Evolutionary conservation across 176 grass and related monocot species (phyloP), one percentile per base, ranked within the genome.

Genomic region (Saccharum officinarum): DNA sequence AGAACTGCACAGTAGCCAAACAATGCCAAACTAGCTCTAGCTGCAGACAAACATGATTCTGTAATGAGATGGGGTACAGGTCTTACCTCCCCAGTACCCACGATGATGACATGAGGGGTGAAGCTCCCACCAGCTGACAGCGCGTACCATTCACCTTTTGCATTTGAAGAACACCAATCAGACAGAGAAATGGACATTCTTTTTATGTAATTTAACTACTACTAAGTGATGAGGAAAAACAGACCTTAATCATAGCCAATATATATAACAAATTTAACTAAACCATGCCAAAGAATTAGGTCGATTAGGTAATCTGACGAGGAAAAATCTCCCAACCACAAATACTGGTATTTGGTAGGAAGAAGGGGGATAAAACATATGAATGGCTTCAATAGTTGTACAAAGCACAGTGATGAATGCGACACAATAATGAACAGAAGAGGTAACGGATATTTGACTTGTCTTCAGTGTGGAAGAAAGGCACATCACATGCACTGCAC

Each of bases 81-180:
- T 79, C 62, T 86, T 90, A 95, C 93, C 90, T 98, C 97, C 73
- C 97, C 90, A 71, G 97, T 82, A 34, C 90, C 77, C 65, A 98
- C 89, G 8, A 89, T 92, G 83, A 98, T 75, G 39, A 98, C 97
- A 89, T 98, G 97, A 6, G 97, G 97, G 4, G 86, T 96, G 86
- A 99, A 99, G 77, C 89, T 99, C 83, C 97, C 97, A 86, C 97
- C 97, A 2, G 97, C 97, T 7, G 97, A 96, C 57, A 90, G 33
- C 7, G 94, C 90, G 84, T 96, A 96, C 93, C 92, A 99, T 78
- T 96, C 94, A 49, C 97, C 97, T 99, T 85, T 70, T 39, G 47
- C 28, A 86, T 73, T 64, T 26, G 7, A 59, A 15, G 18, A 3
- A 52, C 17, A 18, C 6, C 67, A 83, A 8, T 82, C 42, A 88